These are phyloP conservation scores for Dioscorea cayenensis DNA, from an alignment of 116 monocot species.

Conservation along the genomic window DNA sequence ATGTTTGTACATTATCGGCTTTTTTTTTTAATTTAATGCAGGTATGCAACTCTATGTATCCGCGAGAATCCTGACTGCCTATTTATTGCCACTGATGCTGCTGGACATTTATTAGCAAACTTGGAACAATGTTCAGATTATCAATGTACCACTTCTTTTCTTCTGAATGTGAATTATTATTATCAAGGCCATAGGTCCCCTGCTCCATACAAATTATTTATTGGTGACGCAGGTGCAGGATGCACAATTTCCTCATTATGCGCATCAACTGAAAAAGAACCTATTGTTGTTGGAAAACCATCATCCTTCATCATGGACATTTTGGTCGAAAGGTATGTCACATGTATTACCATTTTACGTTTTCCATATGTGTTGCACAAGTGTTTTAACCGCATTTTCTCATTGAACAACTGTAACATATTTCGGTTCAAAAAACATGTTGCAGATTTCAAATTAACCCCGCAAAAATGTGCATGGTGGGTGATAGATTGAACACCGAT, in stretches of 20 bases:
- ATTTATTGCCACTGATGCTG: constrained; percentile 95
- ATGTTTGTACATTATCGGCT: too few species aligned
- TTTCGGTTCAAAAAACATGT: too few species aligned
- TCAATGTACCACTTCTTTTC: background rate
- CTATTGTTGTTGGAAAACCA: constrained; percentile 87
- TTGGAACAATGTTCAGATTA: constrained; percentile 96
- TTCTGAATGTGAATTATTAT: background rate
- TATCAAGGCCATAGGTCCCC: background rate
- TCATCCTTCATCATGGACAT: constrained; percentile 88
- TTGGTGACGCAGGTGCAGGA: constrained; percentile 64
- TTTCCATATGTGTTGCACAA: too few species aligned
- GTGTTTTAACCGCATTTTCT: too few species aligned
- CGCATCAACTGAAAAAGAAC: constrained; percentile 74
- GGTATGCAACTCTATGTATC: constrained; percentile 92
- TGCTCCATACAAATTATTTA: background rate
- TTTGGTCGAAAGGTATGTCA: constrained; percentile 56
- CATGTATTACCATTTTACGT: background rate
- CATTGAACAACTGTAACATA: too few species aligned
- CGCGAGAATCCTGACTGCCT: constrained; percentile 93
- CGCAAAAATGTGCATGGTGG: constrained; percentile 94
- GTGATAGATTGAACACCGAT: constrained; percentile 91
- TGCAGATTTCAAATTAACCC: constrained; percentile 59
- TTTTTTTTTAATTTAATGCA: constrained; percentile 1
- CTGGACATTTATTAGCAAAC: constrained; percentile 64
- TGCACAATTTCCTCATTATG: constrained; percentile 80